Conservation (phyloP, 2,329 filamentous ascomycete species). For the Colletotrichum ledebouriae region DNA sequence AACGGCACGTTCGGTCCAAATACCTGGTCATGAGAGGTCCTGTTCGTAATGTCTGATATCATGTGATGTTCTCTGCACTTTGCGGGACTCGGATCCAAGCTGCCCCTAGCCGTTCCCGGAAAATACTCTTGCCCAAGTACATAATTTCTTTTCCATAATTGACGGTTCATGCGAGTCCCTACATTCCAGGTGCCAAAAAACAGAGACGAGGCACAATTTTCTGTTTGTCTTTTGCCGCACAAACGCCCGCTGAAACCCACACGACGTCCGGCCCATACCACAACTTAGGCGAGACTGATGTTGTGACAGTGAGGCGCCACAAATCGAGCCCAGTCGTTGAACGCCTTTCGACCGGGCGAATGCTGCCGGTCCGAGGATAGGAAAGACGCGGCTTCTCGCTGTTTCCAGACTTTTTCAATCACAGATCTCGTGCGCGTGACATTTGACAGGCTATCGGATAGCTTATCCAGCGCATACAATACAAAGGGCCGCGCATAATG, state of each 20-base stretch:
- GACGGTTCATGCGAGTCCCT: not conserved
- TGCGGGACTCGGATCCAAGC: not conserved
- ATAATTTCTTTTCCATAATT: not conserved
- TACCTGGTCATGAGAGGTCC: constrained; percentile 22
- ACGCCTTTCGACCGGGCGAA: constrained; percentile 41
- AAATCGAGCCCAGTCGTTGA: constrained; percentile 58
- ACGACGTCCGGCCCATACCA: no score
- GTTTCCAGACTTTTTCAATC: constrained; percentile 59
- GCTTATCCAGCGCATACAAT: constrained; percentile 52
- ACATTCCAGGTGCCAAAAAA: not conserved
- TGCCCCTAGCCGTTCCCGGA: not conserved
- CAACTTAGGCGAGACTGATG: constrained; percentile 55
- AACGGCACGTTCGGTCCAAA: constrained; percentile 34
- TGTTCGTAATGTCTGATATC: not conserved
- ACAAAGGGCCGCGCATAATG: constrained; percentile 54
- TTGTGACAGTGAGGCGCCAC: constrained; percentile 57
- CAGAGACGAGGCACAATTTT: constrained; percentile 1
- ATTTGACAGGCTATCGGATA: constrained; percentile 56
- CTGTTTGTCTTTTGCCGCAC: not conserved
- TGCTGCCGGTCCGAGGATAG: constrained; percentile 23
- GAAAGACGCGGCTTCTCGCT: constrained; percentile 48
- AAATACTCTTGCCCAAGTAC: constrained; percentile 4
- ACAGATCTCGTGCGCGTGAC: constrained; percentile 56
- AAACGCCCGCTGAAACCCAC: not conserved
- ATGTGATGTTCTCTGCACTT: not conserved